Conservation (phyloP, 352 stramenopile genomes). For the Phytophthora syringae region DNA sequence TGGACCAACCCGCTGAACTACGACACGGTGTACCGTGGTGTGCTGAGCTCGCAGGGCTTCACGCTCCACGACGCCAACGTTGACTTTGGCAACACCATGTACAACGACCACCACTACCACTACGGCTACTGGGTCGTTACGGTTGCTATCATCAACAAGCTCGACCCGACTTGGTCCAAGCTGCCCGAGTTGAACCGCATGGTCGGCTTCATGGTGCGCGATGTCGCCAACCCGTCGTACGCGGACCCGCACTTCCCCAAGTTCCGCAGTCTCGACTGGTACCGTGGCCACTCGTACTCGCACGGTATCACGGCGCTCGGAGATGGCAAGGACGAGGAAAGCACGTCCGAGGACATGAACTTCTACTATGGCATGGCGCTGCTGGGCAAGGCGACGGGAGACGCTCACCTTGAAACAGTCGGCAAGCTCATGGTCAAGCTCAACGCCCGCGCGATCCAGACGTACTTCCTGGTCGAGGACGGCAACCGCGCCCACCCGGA, state of each 20-base stretch:
- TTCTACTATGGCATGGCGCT: conserved; percentile 52
- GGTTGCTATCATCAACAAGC: conserved; percentile 48
- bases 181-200: conserved; percentile 45
- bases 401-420: conserved; percentile 42
- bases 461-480: conserved; percentile 58
- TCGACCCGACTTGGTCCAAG: conserved; percentile 46
- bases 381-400: conserved; percentile 42
- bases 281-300: conserved; percentile 59
- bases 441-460: conserved; percentile 51
- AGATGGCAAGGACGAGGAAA: conserved; percentile 59
- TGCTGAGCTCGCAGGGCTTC: conserved; percentile 59
- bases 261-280: conserved; percentile 59
- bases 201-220: conserved; percentile 43
- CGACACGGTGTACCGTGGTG: conserved; percentile 49
- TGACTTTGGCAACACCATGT: conserved; percentile 65
- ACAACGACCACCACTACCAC: conserved; percentile 65
- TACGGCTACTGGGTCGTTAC: conserved; percentile 57
- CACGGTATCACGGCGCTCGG: conserved; percentile 49
- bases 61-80: conserved; percentile 42
- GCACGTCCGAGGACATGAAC: conserved; percentile 59
- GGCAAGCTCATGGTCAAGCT: conserved; percentile 59
- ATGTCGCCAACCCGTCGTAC: conserved; percentile 51
- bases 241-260: conserved; percentile 47
- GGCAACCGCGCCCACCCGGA: conserved; percentile 49
- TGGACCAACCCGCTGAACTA: conserved; percentile 58